Evolutionary conservation across 352 stramenopile genomes (phyloP).

Genomic region (Pythium graminicola): DNA sequence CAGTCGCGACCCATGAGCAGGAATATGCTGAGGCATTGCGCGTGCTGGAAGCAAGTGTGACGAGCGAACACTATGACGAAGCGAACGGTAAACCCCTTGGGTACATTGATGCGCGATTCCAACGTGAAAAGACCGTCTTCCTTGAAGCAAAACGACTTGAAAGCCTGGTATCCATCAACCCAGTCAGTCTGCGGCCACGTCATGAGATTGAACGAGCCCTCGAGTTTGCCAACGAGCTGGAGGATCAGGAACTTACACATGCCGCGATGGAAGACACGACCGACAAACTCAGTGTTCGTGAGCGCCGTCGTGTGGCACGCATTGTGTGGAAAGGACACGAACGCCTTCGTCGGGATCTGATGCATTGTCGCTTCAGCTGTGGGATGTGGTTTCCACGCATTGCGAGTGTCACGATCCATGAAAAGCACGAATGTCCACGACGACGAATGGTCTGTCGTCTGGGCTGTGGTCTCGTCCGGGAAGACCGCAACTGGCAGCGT

Average conservation of each 20-base stretch:
- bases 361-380: conserved; percentile 60
- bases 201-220: conserved; percentile 41
- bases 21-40: conserved; percentile 31
- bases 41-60: conserved; percentile 46
- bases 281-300: conserved; percentile 14
- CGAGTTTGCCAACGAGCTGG: conserved; percentile 32
- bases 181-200: conserved; percentile 19
- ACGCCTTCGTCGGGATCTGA: conserved; percentile 28
- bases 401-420: conserved; percentile 40
- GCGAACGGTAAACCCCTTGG: conserved; percentile 31
- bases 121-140: conserved; percentile 51
- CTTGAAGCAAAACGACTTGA: conserved; percentile 31
- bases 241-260: conserved; percentile 48
- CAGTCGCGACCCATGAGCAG: conserved; percentile 18
- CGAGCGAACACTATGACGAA: conserved; percentile 43
- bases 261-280: conserved; percentile 40
- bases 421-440: conserved; percentile 46
- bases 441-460: conserved; percentile 63
- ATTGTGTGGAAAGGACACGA: conserved; percentile 38
- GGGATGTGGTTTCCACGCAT: conserved; percentile 41
- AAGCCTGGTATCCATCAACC: conserved; percentile 35
- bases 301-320: conserved; percentile 52
- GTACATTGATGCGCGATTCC: conserved; percentile 59
- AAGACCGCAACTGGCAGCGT: conserved; percentile 40
- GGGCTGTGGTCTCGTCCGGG: conserved; percentile 43